Percentiles rank a stretch among this genome's conserved stretches.
Conservation (phyloP, 2,329 filamentous ascomycete species). For the Diplodia scrobiculata region DNA sequence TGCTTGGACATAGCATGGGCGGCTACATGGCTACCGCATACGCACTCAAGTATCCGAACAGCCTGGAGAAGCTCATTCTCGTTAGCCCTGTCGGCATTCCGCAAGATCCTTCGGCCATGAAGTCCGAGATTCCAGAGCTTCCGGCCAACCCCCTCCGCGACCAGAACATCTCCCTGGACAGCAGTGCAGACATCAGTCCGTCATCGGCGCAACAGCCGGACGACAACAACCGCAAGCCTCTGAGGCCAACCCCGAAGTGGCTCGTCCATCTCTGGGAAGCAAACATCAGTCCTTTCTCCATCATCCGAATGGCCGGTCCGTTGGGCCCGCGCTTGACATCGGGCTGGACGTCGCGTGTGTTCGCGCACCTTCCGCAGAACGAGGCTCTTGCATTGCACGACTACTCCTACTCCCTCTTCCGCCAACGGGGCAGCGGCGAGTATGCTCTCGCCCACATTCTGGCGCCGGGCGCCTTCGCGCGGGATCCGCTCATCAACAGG, state of each 20-base stretch:
- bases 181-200: constrained; percentile 47
- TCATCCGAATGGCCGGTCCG: constrained; percentile 85
- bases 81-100: constrained; percentile 93
- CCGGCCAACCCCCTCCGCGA: constrained; percentile 36
- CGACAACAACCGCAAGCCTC: neutral
- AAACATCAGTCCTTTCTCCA: constrained; percentile 90
- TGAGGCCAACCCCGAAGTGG: constrained; percentile 65
- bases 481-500: constrained; percentile 80
- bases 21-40: constrained; percentile 97
- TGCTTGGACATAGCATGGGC: constrained; percentile 89
- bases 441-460: constrained; percentile 92
- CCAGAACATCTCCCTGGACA: neutral
- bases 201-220: constrained; percentile 41
- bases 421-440: constrained; percentile 87
- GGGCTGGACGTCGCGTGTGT: constrained; percentile 92
- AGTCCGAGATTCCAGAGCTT: constrained; percentile 75
- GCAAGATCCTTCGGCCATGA: constrained; percentile 87
- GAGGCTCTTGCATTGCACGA: constrained; percentile 86
- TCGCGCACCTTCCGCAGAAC: constrained; percentile 78
- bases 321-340: constrained; percentile 89
- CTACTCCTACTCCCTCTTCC: constrained; percentile 93
- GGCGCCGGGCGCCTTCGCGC: constrained; percentile 88
- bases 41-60: constrained; percentile 92
- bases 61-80: constrained; percentile 91
- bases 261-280: constrained; percentile 93